A percentile compares a stretch with the other conserved stretches of the same genome.
phyloP scores from a whole-genome alignment of 257 asterid genomes.

The Lavandula angustifolia region DNA sequence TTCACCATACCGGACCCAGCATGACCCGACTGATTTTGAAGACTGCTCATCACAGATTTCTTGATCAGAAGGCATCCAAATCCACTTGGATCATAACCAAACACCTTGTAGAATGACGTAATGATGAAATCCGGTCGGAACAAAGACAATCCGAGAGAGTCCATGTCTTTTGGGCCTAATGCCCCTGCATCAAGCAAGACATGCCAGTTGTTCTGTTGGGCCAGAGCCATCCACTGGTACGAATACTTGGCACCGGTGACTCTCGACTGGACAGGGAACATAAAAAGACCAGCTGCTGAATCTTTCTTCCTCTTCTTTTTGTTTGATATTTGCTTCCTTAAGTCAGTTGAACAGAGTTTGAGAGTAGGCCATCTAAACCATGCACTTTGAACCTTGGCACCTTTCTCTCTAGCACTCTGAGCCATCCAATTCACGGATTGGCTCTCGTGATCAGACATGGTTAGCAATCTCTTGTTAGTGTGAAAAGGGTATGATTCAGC shows the following conservation, averaged over 20 bases:
- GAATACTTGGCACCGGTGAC: slow-evolving; percentile 95
- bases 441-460: slow-evolving; percentile 97
- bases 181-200: slow-evolving; percentile 93
- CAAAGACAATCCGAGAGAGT: slow-evolving; percentile 83
- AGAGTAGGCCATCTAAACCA: slow-evolving; percentile 98
- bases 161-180: slow-evolving; percentile 95
- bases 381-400: slow-evolving; percentile 86
- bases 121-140: slow-evolving; percentile 92
- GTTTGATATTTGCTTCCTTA: slow-evolving; percentile 73
- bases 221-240: slow-evolving; percentile 95
- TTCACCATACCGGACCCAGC: slow-evolving; percentile 87
- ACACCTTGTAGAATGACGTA: slow-evolving; percentile 83
- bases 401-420: slow-evolving; percentile 85
- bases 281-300: slow-evolving; percentile 80
- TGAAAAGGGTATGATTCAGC: slow-evolving; percentile 96
- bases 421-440: slow-evolving; percentile 95
- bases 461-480: slow-evolving; percentile 74
- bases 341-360: slow-evolving; percentile 85
- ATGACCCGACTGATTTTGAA: slow-evolving; percentile 78
- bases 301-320: slow-evolving; percentile 84
- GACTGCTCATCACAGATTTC: slow-evolving; percentile 80
- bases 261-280: slow-evolving; percentile 93
- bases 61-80: slow-evolving; percentile 91
- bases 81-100: slow-evolving; percentile 92
- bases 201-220: slow-evolving; percentile 96